phyloP scores from a whole-genome alignment of 2,329 filamentous ascomycete genomes.

The Thelonectria discophora region DNA sequence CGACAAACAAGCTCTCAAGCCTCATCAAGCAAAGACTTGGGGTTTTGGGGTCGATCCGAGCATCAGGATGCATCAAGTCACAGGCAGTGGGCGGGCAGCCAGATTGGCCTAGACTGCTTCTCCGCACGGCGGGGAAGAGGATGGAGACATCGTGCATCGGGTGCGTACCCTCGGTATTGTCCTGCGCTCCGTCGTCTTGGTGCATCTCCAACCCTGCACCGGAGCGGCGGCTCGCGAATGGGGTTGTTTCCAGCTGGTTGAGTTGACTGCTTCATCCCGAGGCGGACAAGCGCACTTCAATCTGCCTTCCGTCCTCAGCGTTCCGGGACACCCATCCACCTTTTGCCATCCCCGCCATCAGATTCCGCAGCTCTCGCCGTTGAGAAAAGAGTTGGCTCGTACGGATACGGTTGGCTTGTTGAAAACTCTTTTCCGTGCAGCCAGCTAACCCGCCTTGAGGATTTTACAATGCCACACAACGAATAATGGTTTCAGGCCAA shows the following conservation, averaged over 20 bases:
- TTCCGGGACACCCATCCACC: slow-evolving; percentile 31
- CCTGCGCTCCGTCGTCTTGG: slow-evolving; percentile 14
- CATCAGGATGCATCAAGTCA: slow-evolving; percentile 24
- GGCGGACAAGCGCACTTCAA: slow-evolving; percentile 36
- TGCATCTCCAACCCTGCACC: slow-evolving; percentile 37
- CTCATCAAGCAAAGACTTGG: slow-evolving; percentile 6
- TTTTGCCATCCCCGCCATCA: slow-evolving; percentile 16
- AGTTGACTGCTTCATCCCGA: slow-evolving; percentile 36
- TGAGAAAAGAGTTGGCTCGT: slow-evolving; percentile 8
- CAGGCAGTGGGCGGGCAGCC: slow-evolving; percentile 25
- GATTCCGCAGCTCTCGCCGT: slow-evolving; percentile 31
- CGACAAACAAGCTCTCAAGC: slow-evolving; percentile 1
- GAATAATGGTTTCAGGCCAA: slow-evolving; percentile 11
- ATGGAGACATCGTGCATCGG: slow-evolving; percentile 42
- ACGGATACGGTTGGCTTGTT: slow-evolving; percentile 9
- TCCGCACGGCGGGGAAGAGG: slow-evolving; percentile 40
- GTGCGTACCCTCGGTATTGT: slow-evolving; percentile 32
- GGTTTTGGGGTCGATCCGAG: slow-evolving; percentile 18
- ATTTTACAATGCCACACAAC: slow-evolving; percentile 15
- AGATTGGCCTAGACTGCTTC: slow-evolving; percentile 38
- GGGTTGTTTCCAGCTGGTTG: slow-evolving; percentile 40
- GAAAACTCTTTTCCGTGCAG: slow-evolving; percentile 12
- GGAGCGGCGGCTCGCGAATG: slow-evolving; percentile 38
- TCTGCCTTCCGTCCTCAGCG: slow-evolving; percentile 26
- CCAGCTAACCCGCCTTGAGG: slow-evolving; percentile 11